These are phyloP conservation scores for Eucalyptus fibrosa DNA, from an alignment of 345 rosid genomes.

Conservation along the genomic window DNA sequence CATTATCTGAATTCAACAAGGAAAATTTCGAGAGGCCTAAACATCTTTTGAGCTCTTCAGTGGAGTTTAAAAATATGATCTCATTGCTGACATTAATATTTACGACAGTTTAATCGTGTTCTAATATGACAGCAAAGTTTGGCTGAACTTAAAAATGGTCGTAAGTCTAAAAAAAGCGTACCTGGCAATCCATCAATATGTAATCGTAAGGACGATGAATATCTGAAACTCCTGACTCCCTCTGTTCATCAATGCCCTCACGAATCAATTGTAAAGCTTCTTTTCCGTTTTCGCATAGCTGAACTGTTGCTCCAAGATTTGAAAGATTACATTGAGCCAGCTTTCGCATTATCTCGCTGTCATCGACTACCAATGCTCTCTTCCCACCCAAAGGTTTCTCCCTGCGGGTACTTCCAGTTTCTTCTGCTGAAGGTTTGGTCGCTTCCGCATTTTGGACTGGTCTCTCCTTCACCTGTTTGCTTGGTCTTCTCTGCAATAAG, in stretches of 20 bases:
- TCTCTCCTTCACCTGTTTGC: not conserved
- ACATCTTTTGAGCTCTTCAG: not conserved
- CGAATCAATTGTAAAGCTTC: slow-evolving; percentile 35
- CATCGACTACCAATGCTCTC: slow-evolving; percentile 56
- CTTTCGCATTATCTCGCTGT: not conserved
- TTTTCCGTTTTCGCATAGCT: slow-evolving; percentile 33
- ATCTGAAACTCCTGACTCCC: not conserved
- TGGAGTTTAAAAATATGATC: not conserved
- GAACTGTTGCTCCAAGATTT: slow-evolving; percentile 42
- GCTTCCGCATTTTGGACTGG: not conserved
- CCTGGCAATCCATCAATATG: slow-evolving; percentile 88
- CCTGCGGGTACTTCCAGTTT: not conserved
- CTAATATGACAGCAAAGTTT: not conserved
- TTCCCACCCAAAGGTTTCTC: slow-evolving; percentile 36
- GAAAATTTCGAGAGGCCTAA: not conserved
- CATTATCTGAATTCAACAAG: not conserved
- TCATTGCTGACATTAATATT: not conserved
- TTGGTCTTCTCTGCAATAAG: not conserved
- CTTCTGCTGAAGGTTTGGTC: not conserved
- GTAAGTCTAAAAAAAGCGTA: not conserved
- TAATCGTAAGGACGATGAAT: slow-evolving; percentile 35
- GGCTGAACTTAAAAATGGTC: not conserved
- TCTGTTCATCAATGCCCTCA: slow-evolving; percentile 6
- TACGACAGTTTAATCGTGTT: not conserved
- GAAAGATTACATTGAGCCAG: slow-evolving; percentile 6